Evolutionary conservation across 192 early-diverging fungal species (phyloP).

Genomic region (Obelidium mucronatum): DNA sequence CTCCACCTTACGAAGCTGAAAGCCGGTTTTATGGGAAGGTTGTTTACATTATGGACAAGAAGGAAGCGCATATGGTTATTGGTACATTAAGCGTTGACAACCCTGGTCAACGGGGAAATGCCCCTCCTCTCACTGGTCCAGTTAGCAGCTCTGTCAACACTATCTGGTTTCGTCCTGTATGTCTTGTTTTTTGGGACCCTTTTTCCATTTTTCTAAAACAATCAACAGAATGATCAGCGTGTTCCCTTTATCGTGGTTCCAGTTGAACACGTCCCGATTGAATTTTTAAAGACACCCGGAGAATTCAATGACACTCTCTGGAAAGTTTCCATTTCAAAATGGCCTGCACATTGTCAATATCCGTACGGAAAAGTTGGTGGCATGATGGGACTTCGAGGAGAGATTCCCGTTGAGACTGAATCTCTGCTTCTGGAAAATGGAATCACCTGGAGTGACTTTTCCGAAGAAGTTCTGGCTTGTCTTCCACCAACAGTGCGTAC

Average conservation of each 20-base stretch:
- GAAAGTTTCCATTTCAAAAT: constrained; percentile 70
- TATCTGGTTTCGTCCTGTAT: constrained; percentile 83
- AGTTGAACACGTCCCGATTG: constrained; percentile 70
- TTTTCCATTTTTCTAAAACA: background rate
- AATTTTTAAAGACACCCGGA: constrained; percentile 72
- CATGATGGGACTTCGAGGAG: constrained; percentile 78
- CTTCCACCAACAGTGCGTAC: constrained; percentile 62
- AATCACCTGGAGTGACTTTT: constrained; percentile 77
- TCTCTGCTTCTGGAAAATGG: constrained; percentile 85
- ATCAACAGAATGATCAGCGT: constrained; percentile 68
- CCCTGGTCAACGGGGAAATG: background rate
- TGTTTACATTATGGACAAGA: constrained; percentile 50
- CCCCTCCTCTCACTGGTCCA: background rate
- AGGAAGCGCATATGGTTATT: constrained; percentile 40
- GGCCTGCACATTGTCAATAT: constrained; percentile 73
- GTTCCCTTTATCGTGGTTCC: constrained; percentile 80
- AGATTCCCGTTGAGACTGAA: constrained; percentile 80
- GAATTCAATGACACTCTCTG: constrained; percentile 63
- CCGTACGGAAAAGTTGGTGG: constrained; percentile 77
- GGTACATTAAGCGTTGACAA: constrained; percentile 55
- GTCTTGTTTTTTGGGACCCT: constrained; percentile 28
- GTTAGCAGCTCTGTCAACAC: constrained; percentile 43
- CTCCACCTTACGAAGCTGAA: constrained; percentile 8
- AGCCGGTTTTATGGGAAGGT: constrained; percentile 57
- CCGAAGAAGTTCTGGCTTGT: constrained; percentile 76